Base-by-base conservation (phyloP, 768 basidiomycete species). In the Pleurotus djamor region DNA sequence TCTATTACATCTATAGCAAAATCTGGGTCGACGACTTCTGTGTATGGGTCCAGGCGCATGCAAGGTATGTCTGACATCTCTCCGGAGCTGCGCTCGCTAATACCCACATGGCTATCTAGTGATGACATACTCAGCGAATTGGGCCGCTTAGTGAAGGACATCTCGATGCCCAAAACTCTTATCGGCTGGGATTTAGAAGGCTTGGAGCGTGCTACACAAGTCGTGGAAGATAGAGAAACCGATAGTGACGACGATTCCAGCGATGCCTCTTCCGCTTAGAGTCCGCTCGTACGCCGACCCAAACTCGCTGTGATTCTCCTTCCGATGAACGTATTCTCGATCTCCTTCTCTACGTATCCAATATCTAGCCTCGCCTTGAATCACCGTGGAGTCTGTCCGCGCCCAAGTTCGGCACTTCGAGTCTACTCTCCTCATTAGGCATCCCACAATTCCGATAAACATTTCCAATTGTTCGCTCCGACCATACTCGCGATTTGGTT, bases 1-100 rank as follows among this genome's bases (percentile, higher is more conserved):
- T 90, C 8, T 95, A 94, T 72, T 93, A 92, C 69, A 78, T 92
- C n/a, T 94, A 92, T 70, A 87, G 83, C 71, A 92, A 91, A 69
- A 82, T 93, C 36, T 95, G 92, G 92, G 64, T 93, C 47, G 88
- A 92, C 62, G 92, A 94, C 67, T 88, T 91, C 64, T 90, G 88
- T 64, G 82, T 86, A n/a, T 94, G 92, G 92, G 76, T 82, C 37
- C 87, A 91, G 65, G 76, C 81, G 7, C 77, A 77, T 64, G 85
- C 88, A n/a, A 84, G 79, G 92, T 93, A 65, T 61, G 84, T 70
- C 3, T n/a, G 41, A 9, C 41, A 38, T 59, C 21, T 13, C 34
- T 52, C 16, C 17, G 10, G 17, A 50, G 36, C 14, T 21, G 16
- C 47, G 33, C 10, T 57, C 17, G 48, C 48, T 32, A 16, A 48